Evolutionary conservation across 352 stramenopile species (phyloP).

Genomic region (Pythium oligandrum): DNA sequence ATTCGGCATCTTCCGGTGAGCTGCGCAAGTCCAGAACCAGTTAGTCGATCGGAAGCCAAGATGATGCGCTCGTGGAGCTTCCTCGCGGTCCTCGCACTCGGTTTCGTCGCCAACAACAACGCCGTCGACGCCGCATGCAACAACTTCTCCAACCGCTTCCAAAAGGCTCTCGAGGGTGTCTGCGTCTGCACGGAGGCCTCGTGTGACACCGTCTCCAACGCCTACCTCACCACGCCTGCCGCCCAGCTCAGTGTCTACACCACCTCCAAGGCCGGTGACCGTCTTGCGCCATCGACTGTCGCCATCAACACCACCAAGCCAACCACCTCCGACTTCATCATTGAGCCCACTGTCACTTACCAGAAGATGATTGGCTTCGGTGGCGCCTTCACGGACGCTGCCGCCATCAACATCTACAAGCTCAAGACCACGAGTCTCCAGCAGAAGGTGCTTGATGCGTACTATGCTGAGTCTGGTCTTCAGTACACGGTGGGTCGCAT

Average conservation of each 20-base stretch:
- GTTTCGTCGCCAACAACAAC: no score
- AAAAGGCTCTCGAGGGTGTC: constrained; percentile 38
- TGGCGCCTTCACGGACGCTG: constrained; percentile 85
- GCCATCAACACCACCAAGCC: no score
- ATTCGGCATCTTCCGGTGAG: no score
- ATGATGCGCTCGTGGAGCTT: no score
- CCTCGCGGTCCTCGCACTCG: no score
- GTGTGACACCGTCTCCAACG: constrained; percentile 48
- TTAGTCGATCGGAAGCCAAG: no score
- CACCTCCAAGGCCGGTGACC: constrained; percentile 43
- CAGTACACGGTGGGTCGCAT: constrained; percentile 83
- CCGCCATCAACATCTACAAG: constrained; percentile 74
- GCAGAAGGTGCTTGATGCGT: constrained; percentile 66
- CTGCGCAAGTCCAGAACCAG: no score
- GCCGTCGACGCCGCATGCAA: constrained; percentile 1
- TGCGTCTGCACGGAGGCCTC: constrained; percentile 28
- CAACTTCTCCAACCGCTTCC: constrained; percentile 28
- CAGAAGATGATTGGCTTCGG: constrained; percentile 88
- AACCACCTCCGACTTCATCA: constrained; percentile 25
- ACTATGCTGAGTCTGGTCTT: constrained; percentile 73
- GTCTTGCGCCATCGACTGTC: constrained; percentile 1
- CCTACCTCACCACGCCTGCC: constrained; percentile 24
- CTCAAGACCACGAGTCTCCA: constrained; percentile 45
- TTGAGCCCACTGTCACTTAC: constrained; percentile 49
- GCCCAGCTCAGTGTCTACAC: constrained; percentile 40